Base-by-base conservation (phyloP, 2,329 filamentous ascomycete species). In the Pezicula radicicola region DNA sequence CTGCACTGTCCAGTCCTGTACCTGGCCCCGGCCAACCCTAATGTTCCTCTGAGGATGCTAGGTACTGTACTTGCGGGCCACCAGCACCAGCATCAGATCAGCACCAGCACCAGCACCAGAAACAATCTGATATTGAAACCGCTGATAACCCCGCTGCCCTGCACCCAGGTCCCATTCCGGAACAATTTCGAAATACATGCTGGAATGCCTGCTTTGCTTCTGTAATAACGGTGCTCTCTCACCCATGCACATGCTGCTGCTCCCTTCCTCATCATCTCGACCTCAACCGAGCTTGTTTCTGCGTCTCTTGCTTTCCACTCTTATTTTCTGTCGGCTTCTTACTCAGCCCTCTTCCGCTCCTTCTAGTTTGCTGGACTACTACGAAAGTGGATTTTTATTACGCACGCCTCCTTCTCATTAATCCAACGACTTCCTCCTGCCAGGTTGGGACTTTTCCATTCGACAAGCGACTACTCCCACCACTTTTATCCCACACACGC, bases 211-310 rank as follows among this genome's bases (percentile, higher is more conserved):
- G 51, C 45, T 49, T 48, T 48, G 6, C 25, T 25, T 25, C 53
- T 50, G 44, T 63, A 58, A 58, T 57, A 57, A 56, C 58, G 56
- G 46, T 33, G 50, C 54, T 53, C 54, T 53, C 51, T 3, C 25
- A 25, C 30, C 30, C 30, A 33, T 33, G 30, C 30, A 12, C 30
- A 33, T 13, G 12, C 25, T 25, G 6, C 25, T 49, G 45, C 49
- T 52, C 52, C 56, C 37, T 44, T 42, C 41, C 35, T 48, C 36
- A 25, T 53, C 19, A 49, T 55, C 48, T 57, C 53, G 50, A 52
- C 55, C 39, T 48, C 30, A 46, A 50, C 30, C 4, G 30, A 33
- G 30, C 30, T 33, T 33, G 12, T 33, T 25, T 33, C 30, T 33
- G 30, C 30, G 9, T 25, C 25, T 25, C 25, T 25, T 5, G 25